Conservation (phyloP, 805 yeast genomes). For the Grigorovia jiainica region DNA sequence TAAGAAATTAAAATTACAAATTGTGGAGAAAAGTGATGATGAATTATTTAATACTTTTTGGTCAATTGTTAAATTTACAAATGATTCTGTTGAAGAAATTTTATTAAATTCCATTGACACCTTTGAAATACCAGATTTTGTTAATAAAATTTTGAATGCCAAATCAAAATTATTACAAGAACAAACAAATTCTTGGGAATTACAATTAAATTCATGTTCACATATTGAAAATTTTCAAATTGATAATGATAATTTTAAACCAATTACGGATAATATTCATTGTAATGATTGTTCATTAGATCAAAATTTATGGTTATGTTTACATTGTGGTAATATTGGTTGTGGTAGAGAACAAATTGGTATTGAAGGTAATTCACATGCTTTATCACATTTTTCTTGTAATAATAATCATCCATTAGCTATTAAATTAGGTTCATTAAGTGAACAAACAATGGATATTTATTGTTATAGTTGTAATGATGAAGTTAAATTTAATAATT, state of each 20-base stretch:
- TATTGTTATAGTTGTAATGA: conserved; percentile 87
- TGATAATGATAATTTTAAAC: background rate
- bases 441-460: conserved; percentile 64
- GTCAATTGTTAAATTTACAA: conserved; percentile 11
- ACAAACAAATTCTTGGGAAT: conserved; percentile 87
- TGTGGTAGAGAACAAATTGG: conserved; percentile 96
- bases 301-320: conserved; percentile 86
- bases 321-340: conserved; percentile 82
- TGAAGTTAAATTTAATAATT: conserved; percentile 63
- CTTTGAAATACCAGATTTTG: conserved; percentile 6
- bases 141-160: conserved; percentile 19
- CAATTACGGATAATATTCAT: conserved; percentile 10
- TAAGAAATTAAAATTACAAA: conserved; percentile 27
- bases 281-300: conserved; percentile 55
- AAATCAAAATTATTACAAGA: conserved; percentile 29
- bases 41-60: conserved; percentile 24
- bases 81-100: background rate
- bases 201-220: conserved; percentile 69
- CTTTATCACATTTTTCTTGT: conserved; percentile 55
- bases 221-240: conserved; percentile 52
- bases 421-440: conserved; percentile 81
- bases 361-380: conserved; percentile 90
- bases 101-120: background rate
- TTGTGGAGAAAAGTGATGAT: conserved; percentile 24
- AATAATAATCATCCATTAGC: conserved; percentile 65